A percentile compares a stretch with the other conserved stretches of the same genome.
Conservation (phyloP, 768 basidiomycete genomes). For the Phlebiopsis flavidoalba region DNA sequence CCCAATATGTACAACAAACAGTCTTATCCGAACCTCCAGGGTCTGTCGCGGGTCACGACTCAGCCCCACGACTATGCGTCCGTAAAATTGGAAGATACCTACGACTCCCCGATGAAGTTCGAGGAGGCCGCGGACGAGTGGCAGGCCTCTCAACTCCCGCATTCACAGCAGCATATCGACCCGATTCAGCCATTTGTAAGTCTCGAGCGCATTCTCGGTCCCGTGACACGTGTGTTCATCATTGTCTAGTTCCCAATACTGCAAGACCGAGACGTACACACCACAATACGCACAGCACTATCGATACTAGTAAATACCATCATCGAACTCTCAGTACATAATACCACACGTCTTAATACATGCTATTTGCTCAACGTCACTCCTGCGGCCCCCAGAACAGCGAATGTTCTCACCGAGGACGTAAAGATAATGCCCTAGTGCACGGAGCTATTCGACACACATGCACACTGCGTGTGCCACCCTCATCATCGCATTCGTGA, state of each 20-base stretch:
- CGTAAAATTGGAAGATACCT: neutral
- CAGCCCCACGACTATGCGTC: slow-evolving; percentile 1
- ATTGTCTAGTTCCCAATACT: slow-evolving; percentile 30
- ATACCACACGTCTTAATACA: neutral
- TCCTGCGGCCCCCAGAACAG: no score
- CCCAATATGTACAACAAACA: slow-evolving; percentile 6
- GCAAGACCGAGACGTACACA: slow-evolving; percentile 38
- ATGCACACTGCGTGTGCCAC: no score
- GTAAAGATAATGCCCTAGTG: no score
- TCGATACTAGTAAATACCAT: slow-evolving; percentile 45
- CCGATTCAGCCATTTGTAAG: slow-evolving; percentile 66
- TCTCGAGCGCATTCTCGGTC: slow-evolving; percentile 7
- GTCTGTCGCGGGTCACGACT: slow-evolving; percentile 3
- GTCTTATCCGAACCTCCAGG: neutral
- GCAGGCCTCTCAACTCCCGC: slow-evolving; percentile 37
- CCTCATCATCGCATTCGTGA: no score
- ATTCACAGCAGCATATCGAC: slow-evolving; percentile 36
- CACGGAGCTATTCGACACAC: no score
- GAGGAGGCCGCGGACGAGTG: slow-evolving; percentile 41
- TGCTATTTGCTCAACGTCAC: neutral
- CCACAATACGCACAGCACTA: slow-evolving; percentile 21
- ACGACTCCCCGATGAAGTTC: slow-evolving; percentile 5
- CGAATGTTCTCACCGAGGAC: no score
- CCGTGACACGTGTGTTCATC: neutral
- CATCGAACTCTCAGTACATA: neutral